Percentiles rank a stretch among this genome's conserved stretches.
Evolutionary conservation across 345 rosid genomes (phyloP).

Genomic region (Streptanthus diversifolius): DNA sequence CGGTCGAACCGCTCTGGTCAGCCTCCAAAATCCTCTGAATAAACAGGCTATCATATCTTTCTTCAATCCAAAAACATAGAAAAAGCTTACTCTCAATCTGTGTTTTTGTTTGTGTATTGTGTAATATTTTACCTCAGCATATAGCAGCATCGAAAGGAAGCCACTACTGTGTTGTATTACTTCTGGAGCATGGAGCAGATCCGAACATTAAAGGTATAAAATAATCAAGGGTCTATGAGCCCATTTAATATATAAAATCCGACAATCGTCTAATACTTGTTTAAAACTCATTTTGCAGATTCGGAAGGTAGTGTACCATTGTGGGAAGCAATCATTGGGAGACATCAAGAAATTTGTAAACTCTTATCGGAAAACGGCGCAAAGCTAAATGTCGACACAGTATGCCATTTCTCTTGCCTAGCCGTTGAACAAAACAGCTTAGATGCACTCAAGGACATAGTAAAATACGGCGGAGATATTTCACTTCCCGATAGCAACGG

Average conservation of each 20-base stretch:
- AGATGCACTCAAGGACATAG: constrained; percentile 55
- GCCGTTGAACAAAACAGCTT: constrained; percentile 62
- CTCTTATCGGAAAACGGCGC: constrained; percentile 69
- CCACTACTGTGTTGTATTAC: constrained; percentile 57
- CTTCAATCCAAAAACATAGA: neutral
- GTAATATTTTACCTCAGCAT: constrained; percentile 57
- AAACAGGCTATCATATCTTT: neutral
- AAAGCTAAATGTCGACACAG: constrained; percentile 46
- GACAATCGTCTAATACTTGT: neutral
- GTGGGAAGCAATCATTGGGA: constrained; percentile 76
- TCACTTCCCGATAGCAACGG: constrained; percentile 46
- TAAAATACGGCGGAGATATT: constrained; percentile 55
- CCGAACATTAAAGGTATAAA: constrained; percentile 64
- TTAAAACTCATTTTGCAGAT: constrained; percentile 39
- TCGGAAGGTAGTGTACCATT: constrained; percentile 72
- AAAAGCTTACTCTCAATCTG: neutral
- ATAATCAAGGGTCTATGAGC: neutral
- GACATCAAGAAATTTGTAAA: constrained; percentile 48
- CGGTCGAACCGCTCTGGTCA: constrained; percentile 68
- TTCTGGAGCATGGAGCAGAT: constrained; percentile 72
- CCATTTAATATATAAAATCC: neutral
- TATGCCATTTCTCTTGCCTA: constrained; percentile 46
- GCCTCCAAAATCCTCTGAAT: constrained; percentile 11
- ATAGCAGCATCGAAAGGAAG: constrained; percentile 75
- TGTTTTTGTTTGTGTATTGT: neutral